A percentile compares a stretch with the other conserved stretches of the same genome.
These are phyloP conservation scores for Debaryomyces subglobosus DNA, from an alignment of 1,139 yeast genomes.

Conservation along the genomic window DNA sequence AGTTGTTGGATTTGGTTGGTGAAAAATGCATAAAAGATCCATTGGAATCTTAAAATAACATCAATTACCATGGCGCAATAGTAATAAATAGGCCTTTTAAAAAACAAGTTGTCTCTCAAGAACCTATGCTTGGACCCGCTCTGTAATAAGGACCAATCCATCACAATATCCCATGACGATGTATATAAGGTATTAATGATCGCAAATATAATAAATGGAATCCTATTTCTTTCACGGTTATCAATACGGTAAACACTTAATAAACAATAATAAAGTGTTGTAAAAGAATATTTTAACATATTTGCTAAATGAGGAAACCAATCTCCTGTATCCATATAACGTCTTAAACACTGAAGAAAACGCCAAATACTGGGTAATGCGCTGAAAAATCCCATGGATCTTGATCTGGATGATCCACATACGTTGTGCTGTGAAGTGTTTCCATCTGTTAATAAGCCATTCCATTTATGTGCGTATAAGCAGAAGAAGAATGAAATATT, in stretches of 20 bases:
- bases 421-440: conserved; percentile 34
- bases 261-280: conserved; percentile 70
- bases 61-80: conserved; percentile 75
- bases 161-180: conserved; percentile 82
- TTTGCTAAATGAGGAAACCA: conserved; percentile 98
- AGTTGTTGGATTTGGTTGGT: conserved; percentile 81
- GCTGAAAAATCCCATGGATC: conserved; percentile 78
- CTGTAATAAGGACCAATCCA: conserved; percentile 95
- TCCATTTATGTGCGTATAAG: conserved; percentile 72
- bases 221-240: conserved; percentile 43
- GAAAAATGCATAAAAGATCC: conserved; percentile 83
- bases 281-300: conserved; percentile 70
- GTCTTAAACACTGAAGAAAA: conserved; percentile 84
- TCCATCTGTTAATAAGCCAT: conserved; percentile 43
- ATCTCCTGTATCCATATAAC: conserved; percentile 91
- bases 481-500: conserved; percentile 87
- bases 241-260: conserved; percentile 80
- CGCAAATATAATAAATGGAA: conserved; percentile 74
- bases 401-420: conserved; percentile 82
- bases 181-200: conserved; percentile 69
- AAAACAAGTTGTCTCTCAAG: conserved; percentile 73
- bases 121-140: conserved; percentile 57
- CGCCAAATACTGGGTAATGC: conserved; percentile 91
- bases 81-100: conserved; percentile 59
- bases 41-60: conserved; percentile 77